Base-by-base conservation (phyloP, 306 rosid genomes). In the Cicer bijugum region DNA sequence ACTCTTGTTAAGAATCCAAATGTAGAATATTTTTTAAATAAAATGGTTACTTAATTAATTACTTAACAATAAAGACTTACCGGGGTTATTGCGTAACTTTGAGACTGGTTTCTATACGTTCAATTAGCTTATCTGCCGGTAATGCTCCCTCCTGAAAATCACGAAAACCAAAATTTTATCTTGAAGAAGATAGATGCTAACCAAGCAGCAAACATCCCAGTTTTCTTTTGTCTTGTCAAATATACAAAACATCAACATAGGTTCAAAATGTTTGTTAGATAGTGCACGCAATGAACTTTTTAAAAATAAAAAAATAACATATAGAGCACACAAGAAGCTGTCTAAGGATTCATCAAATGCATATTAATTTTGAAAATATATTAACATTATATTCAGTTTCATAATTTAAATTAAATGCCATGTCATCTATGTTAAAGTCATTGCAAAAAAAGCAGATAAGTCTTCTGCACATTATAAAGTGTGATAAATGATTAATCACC, bases 71-170 rank as follows among this genome's bases (percentile, higher is more conserved):
- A 67, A 69, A 48, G 72, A 71, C 87, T 83, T 63, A 83, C 90
- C 43, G 16, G 52, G 43, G 58, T 74, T 93, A 88, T 74, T 91
- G 90, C 81, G 83, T 88, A 15, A 87, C 92, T 69, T 83, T 77
- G 81, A 94, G 80, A 59, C 90, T 75, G 6, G 83, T 72, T 84
- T 91, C 97, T 45, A 94, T 77, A 67, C 90, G 89, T 81, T 91
- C 84, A 48, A 87, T 71, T 12, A 94, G 92, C 79, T 94, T 92
- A 75, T 84, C 80, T 33, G 91, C 97, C 45, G 74, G 46, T 80
- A 91, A 56, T 51, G 98, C 98, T 52, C 98, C 98, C 87, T 94
- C 98, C 97, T 94, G 85, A 67, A 82, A 76, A 55, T 68, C 42
- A 78, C 40, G 6, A 56, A 66, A 63, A 81, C 12, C 60, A 58